These are phyloP conservation scores for Toxoplasma gondii DNA, from an alignment of 169 alveolate species.

Conservation along the genomic window DNA sequence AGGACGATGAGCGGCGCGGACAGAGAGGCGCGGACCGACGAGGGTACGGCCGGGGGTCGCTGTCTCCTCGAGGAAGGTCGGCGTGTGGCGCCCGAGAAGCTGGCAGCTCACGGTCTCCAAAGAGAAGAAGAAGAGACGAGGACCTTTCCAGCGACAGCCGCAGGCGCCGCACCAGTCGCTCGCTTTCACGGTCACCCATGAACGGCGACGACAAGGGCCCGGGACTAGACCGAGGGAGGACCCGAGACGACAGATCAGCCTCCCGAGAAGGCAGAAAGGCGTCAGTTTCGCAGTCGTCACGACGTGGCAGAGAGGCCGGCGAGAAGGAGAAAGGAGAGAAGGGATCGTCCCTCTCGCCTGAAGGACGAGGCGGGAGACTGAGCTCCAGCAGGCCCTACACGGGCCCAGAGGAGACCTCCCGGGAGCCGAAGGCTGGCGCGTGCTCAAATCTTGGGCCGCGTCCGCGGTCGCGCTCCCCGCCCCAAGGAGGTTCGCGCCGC, in stretches of 20 bases:
- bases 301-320: background rate
- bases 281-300: background rate
- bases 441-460: background rate
- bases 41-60: background rate
- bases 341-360: background rate
- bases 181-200: background rate
- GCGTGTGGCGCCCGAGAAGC: background rate
- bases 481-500: background rate
- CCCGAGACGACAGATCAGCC: background rate
- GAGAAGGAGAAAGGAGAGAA: background rate
- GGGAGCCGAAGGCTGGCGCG: background rate
- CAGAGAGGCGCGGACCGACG: background rate
- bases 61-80: background rate
- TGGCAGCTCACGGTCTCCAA: background rate
- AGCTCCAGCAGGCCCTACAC: background rate
- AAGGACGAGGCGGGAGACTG: background rate
- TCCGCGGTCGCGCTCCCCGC: background rate
- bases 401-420: background rate
- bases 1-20: background rate
- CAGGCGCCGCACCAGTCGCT: background rate
- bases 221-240: background rate
- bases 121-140: background rate
- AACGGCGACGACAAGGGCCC: background rate
- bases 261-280: background rate
- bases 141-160: background rate